phyloP scores from a whole-genome alignment of 2,329 filamentous ascomycete genomes.

The Rhinocladiella similis region DNA sequence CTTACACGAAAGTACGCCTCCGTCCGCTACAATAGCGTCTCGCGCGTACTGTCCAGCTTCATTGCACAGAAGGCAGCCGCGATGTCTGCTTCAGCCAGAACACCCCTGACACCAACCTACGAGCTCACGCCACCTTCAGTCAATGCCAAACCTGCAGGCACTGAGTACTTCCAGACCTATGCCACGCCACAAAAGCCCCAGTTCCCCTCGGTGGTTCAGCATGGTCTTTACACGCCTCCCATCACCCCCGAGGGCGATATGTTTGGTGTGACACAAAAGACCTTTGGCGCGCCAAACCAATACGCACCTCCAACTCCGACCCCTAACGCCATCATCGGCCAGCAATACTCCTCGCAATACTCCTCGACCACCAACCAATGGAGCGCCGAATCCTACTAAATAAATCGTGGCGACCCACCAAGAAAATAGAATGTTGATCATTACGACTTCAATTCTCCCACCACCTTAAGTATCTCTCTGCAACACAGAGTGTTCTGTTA shows the following conservation, averaged over 20 bases:
- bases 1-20: slow-evolving; percentile 69
- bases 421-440: slow-evolving; percentile 12
- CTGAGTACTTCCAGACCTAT: slow-evolving; percentile 26
- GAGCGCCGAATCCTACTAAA: slow-evolving; percentile 20
- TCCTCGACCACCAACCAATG: slow-evolving; percentile 14
- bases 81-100: slow-evolving; percentile 42
- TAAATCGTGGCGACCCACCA: neutral
- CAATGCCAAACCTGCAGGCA: slow-evolving; percentile 9
- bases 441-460: slow-evolving; percentile 3
- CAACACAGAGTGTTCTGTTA: slow-evolving; percentile 15
- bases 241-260: slow-evolving; percentile 44
- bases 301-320: slow-evolving; percentile 28
- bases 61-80: slow-evolving; percentile 63
- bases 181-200: slow-evolving; percentile 30
- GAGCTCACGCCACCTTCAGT: slow-evolving; percentile 39
- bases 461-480: slow-evolving; percentile 11
- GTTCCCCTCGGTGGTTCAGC: slow-evolving; percentile 24
- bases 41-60: slow-evolving; percentile 65
- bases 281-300: slow-evolving; percentile 32
- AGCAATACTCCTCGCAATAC: slow-evolving; percentile 22
- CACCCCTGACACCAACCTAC: slow-evolving; percentile 29
- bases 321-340: slow-evolving; percentile 13
- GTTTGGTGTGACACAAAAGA: slow-evolving; percentile 38
- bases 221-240: slow-evolving; percentile 50
- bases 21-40: slow-evolving; percentile 64